phyloP scores from a whole-genome alignment of 257 asterid species.

The Solanum pimpinellifolium region DNA sequence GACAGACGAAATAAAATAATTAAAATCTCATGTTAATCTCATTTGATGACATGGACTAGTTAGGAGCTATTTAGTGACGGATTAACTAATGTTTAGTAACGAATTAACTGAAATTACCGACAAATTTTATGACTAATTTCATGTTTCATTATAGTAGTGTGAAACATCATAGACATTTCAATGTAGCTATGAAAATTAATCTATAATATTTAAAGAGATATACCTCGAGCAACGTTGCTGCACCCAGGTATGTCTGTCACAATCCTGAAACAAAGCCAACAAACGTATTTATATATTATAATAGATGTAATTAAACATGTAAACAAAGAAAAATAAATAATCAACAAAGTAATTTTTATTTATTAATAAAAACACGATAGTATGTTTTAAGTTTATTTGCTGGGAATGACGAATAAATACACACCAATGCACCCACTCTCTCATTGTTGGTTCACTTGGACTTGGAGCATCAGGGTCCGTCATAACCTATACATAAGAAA shows the following conservation, averaged over 20 bases:
- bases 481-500: conserved; percentile 32
- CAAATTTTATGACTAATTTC: background rate
- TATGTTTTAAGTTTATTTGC: background rate
- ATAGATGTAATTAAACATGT: background rate
- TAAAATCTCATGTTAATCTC: too few species aligned
- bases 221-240: conserved; percentile 37
- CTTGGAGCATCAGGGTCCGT: conserved; percentile 82
- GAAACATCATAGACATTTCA: background rate
- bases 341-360: too few species aligned
- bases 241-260: conserved; percentile 71
- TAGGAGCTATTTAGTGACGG: too few species aligned
- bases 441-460: conserved; percentile 65
- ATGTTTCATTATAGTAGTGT: too few species aligned
- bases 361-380: background rate
- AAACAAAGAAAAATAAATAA: background rate
- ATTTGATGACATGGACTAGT: too few species aligned
- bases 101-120: background rate
- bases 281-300: background rate
- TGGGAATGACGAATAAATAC: background rate
- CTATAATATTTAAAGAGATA: too few species aligned
- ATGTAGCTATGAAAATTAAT: too few species aligned
- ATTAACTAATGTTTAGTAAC: too few species aligned
- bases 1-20: too few species aligned
- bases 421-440: conserved; percentile 65
- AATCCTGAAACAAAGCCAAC: conserved; percentile 27